These are phyloP conservation scores for Leucosporidium yakuticum DNA, from an alignment of 768 basidiomycete species.

Conservation along the genomic window DNA sequence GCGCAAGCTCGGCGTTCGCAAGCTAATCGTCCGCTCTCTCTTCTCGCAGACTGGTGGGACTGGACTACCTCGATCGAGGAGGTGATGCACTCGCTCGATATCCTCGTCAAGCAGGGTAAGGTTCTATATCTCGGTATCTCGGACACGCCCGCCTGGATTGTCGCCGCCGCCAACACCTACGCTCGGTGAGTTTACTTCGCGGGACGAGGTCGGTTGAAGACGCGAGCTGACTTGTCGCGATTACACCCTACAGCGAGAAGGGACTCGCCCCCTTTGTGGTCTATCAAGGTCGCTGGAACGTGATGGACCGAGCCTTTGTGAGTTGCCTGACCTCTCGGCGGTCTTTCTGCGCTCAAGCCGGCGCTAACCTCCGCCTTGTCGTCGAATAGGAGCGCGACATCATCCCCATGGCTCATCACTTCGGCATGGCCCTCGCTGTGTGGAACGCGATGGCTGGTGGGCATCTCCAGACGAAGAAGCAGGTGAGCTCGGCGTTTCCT, in stretches of 20 bases:
- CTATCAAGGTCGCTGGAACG: conserved; percentile 3
- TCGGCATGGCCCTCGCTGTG: conserved; percentile 16
- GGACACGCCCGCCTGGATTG: conserved; percentile 54
- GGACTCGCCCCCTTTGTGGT: not conserved
- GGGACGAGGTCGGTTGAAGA: conserved; percentile 51
- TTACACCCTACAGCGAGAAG: not conserved
- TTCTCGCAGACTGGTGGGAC: conserved; percentile 42
- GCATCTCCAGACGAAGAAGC: not conserved
- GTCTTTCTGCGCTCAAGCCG: too few species aligned
- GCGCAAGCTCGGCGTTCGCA: too few species aligned
- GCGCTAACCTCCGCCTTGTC: too few species aligned
- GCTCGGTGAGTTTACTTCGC: conserved; percentile 51
- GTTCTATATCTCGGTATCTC: conserved; percentile 49
- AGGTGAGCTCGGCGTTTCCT: not conserved
- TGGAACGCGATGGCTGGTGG: not conserved
- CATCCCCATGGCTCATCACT: conserved; percentile 39
- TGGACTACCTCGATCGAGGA: conserved; percentile 49
- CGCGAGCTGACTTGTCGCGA: conserved; percentile 48
- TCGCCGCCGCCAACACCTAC: conserved; percentile 52
- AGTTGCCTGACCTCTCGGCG: too few species aligned
- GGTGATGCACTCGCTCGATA: conserved; percentile 54
- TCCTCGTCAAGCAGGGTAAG: conserved; percentile 52
- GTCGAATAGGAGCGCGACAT: conserved; percentile 45
- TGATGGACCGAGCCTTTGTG: not conserved
- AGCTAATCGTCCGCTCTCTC: not conserved